Conservation (phyloP, 768 basidiomycete species). For the Phanerochaete sordida region DNA sequence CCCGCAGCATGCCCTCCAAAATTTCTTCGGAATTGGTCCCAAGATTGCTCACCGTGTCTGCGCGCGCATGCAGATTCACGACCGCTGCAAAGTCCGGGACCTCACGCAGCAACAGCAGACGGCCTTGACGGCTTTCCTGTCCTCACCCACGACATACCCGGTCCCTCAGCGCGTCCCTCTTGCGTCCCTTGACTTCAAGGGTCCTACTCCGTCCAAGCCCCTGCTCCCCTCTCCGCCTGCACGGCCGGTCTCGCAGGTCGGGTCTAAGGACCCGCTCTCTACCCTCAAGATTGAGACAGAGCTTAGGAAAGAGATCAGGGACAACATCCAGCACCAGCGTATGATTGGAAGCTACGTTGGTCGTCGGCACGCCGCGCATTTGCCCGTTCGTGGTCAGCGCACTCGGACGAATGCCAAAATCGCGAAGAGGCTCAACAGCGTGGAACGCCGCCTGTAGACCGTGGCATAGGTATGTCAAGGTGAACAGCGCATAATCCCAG, state of each 20-base stretch:
- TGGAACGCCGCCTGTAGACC: constrained; percentile 53
- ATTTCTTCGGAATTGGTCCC: constrained; percentile 86
- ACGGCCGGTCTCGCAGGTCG: constrained; percentile 10
- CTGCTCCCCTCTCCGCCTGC: constrained; percentile 25
- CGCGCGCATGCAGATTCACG: constrained; percentile 90
- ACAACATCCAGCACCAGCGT: constrained; percentile 90
- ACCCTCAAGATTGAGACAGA: constrained; percentile 86
- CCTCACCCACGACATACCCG: constrained; percentile 77
- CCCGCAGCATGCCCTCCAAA: constrained; percentile 79
- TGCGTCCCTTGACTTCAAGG: constrained; percentile 49
- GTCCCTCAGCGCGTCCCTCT: constrained; percentile 65
- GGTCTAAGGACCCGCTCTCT: constrained; percentile 52
- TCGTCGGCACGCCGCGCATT: constrained; percentile 85
- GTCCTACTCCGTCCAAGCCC: constrained; percentile 39
- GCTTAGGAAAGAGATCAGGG: constrained; percentile 73
- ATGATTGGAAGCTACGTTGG: constrained; percentile 95
- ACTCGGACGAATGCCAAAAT: constrained; percentile 90
- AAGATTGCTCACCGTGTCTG: constrained; percentile 77
- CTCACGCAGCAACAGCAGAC: constrained; percentile 87
- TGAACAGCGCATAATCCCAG: neutral
- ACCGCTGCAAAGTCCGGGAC: constrained; percentile 74
- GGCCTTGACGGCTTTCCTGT: constrained; percentile 89
- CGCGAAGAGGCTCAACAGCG: constrained; percentile 85
- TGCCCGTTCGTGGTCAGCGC: constrained; percentile 93
- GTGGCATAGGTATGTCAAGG: neutral